phyloP scores from a whole-genome alignment of 345 rosid species.

The Lumnitzera littorea region DNA sequence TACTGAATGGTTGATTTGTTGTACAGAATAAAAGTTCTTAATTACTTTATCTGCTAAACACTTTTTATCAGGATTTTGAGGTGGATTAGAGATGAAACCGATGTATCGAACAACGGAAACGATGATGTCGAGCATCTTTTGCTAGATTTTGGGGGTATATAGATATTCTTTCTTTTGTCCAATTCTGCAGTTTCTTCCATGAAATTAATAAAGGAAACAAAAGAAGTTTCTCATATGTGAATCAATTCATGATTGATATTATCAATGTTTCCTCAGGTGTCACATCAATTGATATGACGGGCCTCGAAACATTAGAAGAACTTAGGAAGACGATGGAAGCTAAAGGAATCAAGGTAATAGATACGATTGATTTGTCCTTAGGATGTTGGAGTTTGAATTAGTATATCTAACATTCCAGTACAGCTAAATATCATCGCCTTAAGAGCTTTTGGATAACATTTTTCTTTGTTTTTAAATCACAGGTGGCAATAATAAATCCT shows the following conservation, averaged over 20 bases:
- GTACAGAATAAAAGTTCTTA: neutral
- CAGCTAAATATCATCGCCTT: no score
- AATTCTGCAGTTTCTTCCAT: neutral
- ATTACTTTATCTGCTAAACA: neutral
- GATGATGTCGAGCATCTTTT: conserved; percentile 40
- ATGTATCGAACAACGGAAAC: conserved; percentile 17
- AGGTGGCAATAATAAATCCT: conserved; percentile 70
- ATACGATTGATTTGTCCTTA: no score
- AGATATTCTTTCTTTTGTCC: neutral
- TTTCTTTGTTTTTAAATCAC: conserved; percentile 4
- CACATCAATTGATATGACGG: conserved; percentile 57
- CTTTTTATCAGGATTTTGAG: conserved; percentile 36
- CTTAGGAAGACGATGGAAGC: conserved; percentile 37
- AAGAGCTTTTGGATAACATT: no score
- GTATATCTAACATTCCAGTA: no score
- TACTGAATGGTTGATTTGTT: neutral
- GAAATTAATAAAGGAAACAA: no score
- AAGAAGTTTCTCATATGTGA: no score
- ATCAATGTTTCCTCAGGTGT: conserved; percentile 32
- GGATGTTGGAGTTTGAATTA: no score
- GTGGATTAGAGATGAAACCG: conserved; percentile 38
- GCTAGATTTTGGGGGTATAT: conserved; percentile 52
- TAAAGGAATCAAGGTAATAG: conserved; percentile 35
- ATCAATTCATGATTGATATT: neutral
- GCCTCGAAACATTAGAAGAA: conserved; percentile 51